Conservation (phyloP, 331 rosid species). For the Rhamnella rubrinervis region DNA sequence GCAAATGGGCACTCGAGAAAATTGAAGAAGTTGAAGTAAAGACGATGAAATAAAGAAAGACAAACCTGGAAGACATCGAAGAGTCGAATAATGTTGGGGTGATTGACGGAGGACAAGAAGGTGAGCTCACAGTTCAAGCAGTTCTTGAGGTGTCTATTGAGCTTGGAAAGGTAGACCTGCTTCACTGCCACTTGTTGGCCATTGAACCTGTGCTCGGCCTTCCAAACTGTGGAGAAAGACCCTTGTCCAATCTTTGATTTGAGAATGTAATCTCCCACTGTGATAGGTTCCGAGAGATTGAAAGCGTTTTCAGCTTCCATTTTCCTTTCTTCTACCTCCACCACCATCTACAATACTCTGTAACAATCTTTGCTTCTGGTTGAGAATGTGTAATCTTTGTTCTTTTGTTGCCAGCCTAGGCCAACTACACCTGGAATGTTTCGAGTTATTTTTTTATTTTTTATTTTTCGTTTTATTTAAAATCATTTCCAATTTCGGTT, state of each 20-base stretch:
- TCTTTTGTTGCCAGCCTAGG: too few relatives aligned
- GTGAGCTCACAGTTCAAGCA: conserved; percentile 48
- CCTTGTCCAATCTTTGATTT: conserved; percentile 45
- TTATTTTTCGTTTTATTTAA: too few relatives aligned
- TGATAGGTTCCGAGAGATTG: conserved; percentile 4
- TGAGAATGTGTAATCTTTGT: too few relatives aligned
- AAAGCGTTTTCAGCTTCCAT: too few relatives aligned
- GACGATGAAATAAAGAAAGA: background rate
- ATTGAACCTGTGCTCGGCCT: conserved; percentile 32
- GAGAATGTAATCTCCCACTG: conserved; percentile 29
- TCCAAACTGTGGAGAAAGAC: conserved; percentile 53
- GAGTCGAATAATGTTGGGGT: conserved; percentile 56
- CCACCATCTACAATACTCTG: too few relatives aligned
- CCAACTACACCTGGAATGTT: too few relatives aligned
- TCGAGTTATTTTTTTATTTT: too few relatives aligned
- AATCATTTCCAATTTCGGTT: too few relatives aligned
- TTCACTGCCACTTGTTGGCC: conserved; percentile 50
- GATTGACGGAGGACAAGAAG: conserved; percentile 57
- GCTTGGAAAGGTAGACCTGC: conserved; percentile 44
- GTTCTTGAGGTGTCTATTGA: conserved; percentile 40
- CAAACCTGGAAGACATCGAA: conserved; percentile 44
- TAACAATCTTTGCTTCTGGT: too few relatives aligned
- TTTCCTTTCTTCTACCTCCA: too few relatives aligned
- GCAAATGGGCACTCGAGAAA: background rate
- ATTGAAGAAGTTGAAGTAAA: background rate